Percentiles rank a stretch among this genome's conserved stretches.
phyloP scores from a whole-genome alignment of 805 yeast genomes.

The Danielia oregonensis region DNA sequence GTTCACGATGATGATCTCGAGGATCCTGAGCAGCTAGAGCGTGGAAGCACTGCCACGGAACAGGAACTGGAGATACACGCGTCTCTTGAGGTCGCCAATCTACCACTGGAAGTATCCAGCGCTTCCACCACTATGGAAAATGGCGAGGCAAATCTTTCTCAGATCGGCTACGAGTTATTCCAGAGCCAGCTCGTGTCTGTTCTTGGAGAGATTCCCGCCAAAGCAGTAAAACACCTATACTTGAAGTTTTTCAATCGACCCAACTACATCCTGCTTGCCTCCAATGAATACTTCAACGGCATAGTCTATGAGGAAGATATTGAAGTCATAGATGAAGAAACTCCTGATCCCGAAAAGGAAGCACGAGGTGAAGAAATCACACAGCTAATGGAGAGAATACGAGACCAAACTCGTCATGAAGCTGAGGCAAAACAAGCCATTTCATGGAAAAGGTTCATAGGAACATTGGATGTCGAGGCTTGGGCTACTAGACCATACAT shows the following conservation, averaged over 20 bases:
- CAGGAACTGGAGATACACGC: too few species aligned
- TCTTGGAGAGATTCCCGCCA: conserved; percentile 10
- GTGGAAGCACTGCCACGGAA: too few species aligned
- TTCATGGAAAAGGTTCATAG: conserved; percentile 48
- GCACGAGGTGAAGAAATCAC: conserved; percentile 5
- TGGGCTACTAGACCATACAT: conserved; percentile 70
- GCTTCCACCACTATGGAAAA: too few species aligned
- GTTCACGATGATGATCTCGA: too few species aligned
- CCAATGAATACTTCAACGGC: conserved; percentile 15
- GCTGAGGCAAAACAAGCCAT: conserved; percentile 4
- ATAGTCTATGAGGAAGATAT: conserved; percentile 3
- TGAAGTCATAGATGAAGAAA: conserved; percentile 3
- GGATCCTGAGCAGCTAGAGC: too few species aligned
- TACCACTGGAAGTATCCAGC: too few species aligned
- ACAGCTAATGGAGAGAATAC: conserved; percentile 9
- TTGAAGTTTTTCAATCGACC: conserved; percentile 15
- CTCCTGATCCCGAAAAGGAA: background rate
- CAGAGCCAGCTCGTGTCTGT: conserved; percentile 11
- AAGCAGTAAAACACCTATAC: conserved; percentile 7
- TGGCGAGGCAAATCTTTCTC: conserved; percentile 5
- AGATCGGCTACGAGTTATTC: conserved; percentile 15
- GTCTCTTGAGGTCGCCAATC: too few species aligned
- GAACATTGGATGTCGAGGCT: conserved; percentile 56
- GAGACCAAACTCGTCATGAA: conserved; percentile 8
- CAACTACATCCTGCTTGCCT: conserved; percentile 15